Base-by-base conservation (phyloP, 345 rosid species). In the Linum lewisii region DNA sequence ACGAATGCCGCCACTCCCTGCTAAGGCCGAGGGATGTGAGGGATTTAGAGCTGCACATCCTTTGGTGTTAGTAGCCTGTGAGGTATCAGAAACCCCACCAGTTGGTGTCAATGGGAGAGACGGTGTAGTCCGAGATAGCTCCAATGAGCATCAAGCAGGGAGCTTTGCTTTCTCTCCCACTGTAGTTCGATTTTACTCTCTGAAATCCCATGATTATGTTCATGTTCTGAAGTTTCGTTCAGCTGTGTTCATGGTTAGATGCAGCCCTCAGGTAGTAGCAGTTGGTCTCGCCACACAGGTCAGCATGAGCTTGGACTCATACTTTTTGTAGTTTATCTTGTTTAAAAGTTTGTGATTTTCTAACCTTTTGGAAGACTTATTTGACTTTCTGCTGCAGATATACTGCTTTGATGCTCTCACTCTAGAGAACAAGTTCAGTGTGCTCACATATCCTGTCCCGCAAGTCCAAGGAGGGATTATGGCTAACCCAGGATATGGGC, bases 341-440 rank as follows among this genome's bases (percentile, higher is more conserved):
- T 11, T 42, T 42, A 11, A 42, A 42, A 42, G 47, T 16, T 42
- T 6, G 47, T 11, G 47, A 42, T 42, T 29, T 29, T 5, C 34
- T 29, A 29, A n/a, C n/a, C n/a, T n/a, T n/a, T n/a, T n/a, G n/a
- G n/a, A 29, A 29, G 34, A 8, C 34, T 29, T 8, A 8, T 29
- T 29, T 1, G 34, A 29, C 34, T 29, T 29, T 42, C 47, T 42
- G 47, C 47, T 42, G 82, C 94, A 93, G 99, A 82, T 93, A 75
- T 89, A 89, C 71, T 93, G 99, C 81, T 87, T 87, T 65, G 97
- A 93, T 66, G 88, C 99, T 22, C 80, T 89, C 21, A 89, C 97
- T 24, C 97, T 93, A 26, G 97, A 87, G 77, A 89, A 75, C 78
- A 93, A 87, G 63, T 87, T 89, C 70, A 89, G 97, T 58, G 88